Evolutionary conservation across 2,329 filamentous ascomycete genomes (phyloP).

Genomic region (Arthrobotrys sinensis): DNA sequence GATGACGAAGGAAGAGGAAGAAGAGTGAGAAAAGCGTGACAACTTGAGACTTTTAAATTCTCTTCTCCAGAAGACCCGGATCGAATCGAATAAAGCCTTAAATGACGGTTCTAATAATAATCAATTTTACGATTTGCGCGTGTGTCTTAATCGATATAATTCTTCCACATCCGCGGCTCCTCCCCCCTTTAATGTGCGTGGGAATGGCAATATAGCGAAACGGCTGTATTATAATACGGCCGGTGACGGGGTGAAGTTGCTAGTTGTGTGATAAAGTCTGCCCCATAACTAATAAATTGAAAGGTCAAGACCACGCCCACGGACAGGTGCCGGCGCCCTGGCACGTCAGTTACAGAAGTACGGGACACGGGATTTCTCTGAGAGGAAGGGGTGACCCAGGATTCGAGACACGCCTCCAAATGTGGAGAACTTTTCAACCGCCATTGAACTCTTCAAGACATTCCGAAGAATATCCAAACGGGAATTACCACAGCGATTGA

Average conservation of each 20-base stretch:
- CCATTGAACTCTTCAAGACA: slow-evolving; percentile 35
- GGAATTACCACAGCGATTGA: slow-evolving; percentile 52
- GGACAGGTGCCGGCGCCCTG: slow-evolving; percentile 57
- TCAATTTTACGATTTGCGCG: slow-evolving; percentile 62
- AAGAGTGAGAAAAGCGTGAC: slow-evolving; percentile 40
- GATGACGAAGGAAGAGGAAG: slow-evolving; percentile 31
- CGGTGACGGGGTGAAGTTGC: slow-evolving; percentile 38
- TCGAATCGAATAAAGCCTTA: slow-evolving; percentile 50
- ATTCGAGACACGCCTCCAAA: slow-evolving; percentile 34
- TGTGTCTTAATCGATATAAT: slow-evolving; percentile 50
- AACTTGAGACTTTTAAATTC: slow-evolving; percentile 52
- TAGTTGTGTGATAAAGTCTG: slow-evolving; percentile 32
- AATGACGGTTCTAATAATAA: slow-evolving; percentile 59
- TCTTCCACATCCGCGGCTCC: slow-evolving; percentile 56
- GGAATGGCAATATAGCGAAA: slow-evolving; percentile 55
- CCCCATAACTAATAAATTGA: slow-evolving; percentile 36
- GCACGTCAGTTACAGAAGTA: slow-evolving; percentile 59
- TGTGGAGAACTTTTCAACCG: slow-evolving; percentile 43
- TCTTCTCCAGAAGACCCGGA: slow-evolving; percentile 34
- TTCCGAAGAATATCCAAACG: slow-evolving; percentile 38
- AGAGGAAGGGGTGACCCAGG: slow-evolving; percentile 34
- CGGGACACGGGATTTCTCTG: slow-evolving; percentile 52
- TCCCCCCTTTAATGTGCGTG: slow-evolving; percentile 58
- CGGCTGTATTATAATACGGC: slow-evolving; percentile 55
- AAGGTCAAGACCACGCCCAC: slow-evolving; percentile 39